Evolutionary conservation across 1,284 basidiomycete genomes (phyloP).

Genomic region (Irpex sp.): DNA sequence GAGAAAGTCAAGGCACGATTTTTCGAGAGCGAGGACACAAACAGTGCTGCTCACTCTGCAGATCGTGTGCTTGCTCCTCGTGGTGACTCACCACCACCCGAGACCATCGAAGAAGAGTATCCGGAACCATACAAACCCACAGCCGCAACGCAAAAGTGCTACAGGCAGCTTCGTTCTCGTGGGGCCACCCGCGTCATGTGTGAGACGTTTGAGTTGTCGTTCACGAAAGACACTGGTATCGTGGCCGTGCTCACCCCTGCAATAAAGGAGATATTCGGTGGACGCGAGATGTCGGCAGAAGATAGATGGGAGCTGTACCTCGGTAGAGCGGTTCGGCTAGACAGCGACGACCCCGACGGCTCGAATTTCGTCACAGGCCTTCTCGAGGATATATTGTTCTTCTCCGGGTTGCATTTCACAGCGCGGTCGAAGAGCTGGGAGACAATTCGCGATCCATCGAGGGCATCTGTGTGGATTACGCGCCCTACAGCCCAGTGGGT

Average conservation of each 20-base stretch:
- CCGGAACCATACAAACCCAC: neutral
- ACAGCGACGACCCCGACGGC: constrained; percentile 32
- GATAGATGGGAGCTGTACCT: constrained; percentile 34
- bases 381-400: constrained; percentile 30
- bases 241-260: constrained; percentile 30
- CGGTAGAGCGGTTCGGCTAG: constrained; percentile 28
- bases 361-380: constrained; percentile 30
- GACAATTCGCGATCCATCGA: neutral
- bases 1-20: neutral
- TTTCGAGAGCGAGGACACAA: neutral
- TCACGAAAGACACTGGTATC: constrained; percentile 24
- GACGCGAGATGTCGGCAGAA: constrained; percentile 25
- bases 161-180: constrained; percentile 20
- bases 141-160: neutral
- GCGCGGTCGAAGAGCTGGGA: neutral
- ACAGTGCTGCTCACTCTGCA: neutral
- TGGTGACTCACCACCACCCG: neutral
- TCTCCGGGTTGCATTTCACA: neutral
- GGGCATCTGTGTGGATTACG: neutral
- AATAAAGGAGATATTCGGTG: constrained; percentile 27
- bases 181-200: constrained; percentile 35
- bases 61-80: neutral
- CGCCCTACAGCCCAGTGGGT: neutral
- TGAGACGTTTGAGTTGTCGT: constrained; percentile 30
- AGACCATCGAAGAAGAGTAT: neutral